Conservation (phyloP, 306 rosid species). For the Castanea sativa region DNA sequence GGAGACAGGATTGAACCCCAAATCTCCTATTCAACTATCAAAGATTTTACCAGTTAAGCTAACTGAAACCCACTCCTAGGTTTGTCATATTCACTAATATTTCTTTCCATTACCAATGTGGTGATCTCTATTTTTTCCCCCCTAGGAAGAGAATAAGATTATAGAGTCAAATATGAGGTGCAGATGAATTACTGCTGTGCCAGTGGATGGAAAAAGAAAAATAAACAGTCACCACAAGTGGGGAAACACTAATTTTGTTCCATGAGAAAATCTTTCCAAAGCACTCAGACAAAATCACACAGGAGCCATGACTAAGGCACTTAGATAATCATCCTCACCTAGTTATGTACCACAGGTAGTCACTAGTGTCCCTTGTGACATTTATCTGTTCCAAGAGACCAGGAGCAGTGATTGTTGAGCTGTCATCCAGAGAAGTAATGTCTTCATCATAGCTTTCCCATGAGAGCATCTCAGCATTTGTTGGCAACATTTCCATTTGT, state of each 20-base stretch:
- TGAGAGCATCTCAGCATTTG: constrained; percentile 56
- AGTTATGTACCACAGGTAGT: constrained; percentile 94
- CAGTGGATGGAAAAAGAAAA: background rate
- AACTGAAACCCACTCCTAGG: background rate
- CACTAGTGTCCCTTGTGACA: constrained; percentile 86
- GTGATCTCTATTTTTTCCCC: background rate
- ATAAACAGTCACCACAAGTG: background rate
- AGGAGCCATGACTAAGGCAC: constrained; percentile 13
- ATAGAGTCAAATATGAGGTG: background rate
- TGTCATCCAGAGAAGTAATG: constrained; percentile 61
- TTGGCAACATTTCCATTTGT: constrained; percentile 87
- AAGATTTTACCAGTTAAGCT: no score
- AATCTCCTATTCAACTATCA: no score
- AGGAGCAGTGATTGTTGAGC: constrained; percentile 60
- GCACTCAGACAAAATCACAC: constrained; percentile 1
- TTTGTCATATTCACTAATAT: background rate
- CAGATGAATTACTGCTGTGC: background rate
- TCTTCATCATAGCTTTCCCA: constrained; percentile 97
- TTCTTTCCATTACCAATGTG: background rate
- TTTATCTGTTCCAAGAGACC: constrained; percentile 98
- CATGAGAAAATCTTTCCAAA: background rate
- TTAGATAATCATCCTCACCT: constrained; percentile 55
- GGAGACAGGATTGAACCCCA: no score
- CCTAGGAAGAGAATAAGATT: background rate
- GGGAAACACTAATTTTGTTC: background rate